Evolutionary conservation across 1,284 basidiomycete species (phyloP).

Genomic region (Trichosporon faecale): DNA sequence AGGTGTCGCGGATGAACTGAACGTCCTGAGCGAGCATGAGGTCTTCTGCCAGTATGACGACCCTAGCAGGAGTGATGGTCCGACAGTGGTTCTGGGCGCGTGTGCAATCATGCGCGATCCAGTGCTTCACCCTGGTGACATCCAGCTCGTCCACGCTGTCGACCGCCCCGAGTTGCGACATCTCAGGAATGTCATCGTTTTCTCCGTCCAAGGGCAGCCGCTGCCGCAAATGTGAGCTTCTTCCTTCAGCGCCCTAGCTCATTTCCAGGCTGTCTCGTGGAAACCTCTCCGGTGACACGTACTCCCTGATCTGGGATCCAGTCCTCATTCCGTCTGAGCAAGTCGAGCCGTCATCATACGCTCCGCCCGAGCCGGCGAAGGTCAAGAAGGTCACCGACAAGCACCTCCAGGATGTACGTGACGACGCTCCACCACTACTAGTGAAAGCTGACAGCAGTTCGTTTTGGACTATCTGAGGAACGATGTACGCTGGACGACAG

Average conservation of each 20-base stretch:
- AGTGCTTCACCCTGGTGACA: slow-evolving; percentile 31
- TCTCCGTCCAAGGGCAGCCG: slow-evolving; percentile 29
- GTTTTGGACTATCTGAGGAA: slow-evolving; percentile 35
- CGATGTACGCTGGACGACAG: slow-evolving; percentile 17
- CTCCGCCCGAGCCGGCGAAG: slow-evolving; percentile 10
- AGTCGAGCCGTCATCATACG: slow-evolving; percentile 25
- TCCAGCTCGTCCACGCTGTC: slow-evolving; percentile 31
- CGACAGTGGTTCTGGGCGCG: slow-evolving; percentile 25
- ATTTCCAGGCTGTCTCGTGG: slow-evolving; percentile 30
- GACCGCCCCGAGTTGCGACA: slow-evolving; percentile 28
- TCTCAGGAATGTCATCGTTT: slow-evolving; percentile 37
- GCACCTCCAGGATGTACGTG: slow-evolving; percentile 26
- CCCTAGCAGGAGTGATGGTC: slow-evolving; percentile 15
- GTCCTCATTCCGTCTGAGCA: slow-evolving; percentile 20
- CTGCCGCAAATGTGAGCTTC: slow-evolving; percentile 27
- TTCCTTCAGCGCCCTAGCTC: not conserved
- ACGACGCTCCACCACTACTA: not conserved
- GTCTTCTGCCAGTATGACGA: slow-evolving; percentile 37
- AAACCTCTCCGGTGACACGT: slow-evolving; percentile 35
- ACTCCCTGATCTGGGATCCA: slow-evolving; percentile 36
- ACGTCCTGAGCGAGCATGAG: slow-evolving; percentile 30
- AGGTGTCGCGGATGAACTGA: slow-evolving; percentile 35
- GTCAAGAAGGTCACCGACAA: slow-evolving; percentile 26
- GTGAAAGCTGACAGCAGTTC: slow-evolving; percentile 16
- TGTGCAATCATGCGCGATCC: slow-evolving; percentile 33